These are phyloP conservation scores for Bruguiera hainesii DNA, from an alignment of 441 rosid species.

Conservation along the genomic window DNA sequence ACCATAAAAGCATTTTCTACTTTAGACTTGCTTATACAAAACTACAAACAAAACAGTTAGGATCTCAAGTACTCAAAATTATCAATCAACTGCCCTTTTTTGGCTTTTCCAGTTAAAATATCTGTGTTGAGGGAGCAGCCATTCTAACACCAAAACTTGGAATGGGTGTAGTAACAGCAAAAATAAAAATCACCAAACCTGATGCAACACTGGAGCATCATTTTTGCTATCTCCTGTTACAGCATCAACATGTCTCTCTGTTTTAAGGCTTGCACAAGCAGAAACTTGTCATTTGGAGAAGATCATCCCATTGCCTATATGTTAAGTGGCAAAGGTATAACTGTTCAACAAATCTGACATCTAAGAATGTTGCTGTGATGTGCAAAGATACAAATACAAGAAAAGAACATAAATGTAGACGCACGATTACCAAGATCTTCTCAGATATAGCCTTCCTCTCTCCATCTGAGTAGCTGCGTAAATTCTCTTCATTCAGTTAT, in stretches of 20 bases:
- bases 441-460: slow-evolving; percentile 64
- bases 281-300: slow-evolving; percentile 90
- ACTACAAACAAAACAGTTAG: too few relatives aligned
- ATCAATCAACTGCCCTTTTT: too few relatives aligned
- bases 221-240: slow-evolving; percentile 98
- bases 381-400: slow-evolving; percentile 23
- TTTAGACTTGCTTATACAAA: too few relatives aligned
- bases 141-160: too few relatives aligned
- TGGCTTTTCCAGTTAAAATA: too few relatives aligned
- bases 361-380: too few relatives aligned
- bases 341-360: slow-evolving; percentile 10
- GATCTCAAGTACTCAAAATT: slow-evolving; percentile 30
- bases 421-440: slow-evolving; percentile 54
- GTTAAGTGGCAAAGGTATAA: slow-evolving; percentile 14
- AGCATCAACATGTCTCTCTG: slow-evolving; percentile 83
- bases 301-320: slow-evolving; percentile 93
- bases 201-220: slow-evolving; percentile 96
- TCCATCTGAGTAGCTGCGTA: slow-evolving; percentile 46
- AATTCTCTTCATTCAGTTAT: slow-evolving; percentile 64
- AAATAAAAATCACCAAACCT: slow-evolving; percentile 39
- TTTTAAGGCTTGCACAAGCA: slow-evolving; percentile 83
- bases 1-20: too few relatives aligned
- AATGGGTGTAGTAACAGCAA: too few relatives aligned
- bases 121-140: too few relatives aligned
- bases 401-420: slow-evolving; percentile 2